Percentiles rank a stretch among this genome's conserved stretches.
These are phyloP conservation scores for Ramalina intermedia DNA, from an alignment of 495 filamentous ascomycete genomes.

Conservation along the genomic window DNA sequence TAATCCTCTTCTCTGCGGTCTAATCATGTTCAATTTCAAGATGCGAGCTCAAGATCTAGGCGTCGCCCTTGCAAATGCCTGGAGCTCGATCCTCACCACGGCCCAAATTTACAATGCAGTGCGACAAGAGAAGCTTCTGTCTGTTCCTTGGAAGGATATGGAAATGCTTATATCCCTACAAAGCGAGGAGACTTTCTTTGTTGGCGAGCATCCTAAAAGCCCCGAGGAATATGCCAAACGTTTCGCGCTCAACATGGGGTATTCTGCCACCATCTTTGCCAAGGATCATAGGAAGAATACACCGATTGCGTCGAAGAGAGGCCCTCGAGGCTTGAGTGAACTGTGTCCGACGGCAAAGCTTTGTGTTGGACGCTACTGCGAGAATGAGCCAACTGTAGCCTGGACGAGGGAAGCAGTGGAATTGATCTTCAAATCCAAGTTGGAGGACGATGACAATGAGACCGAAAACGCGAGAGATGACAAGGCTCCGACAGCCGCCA, in stretches of 20 bases:
- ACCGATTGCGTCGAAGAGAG: conserved; percentile 10
- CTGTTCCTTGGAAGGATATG: conserved; percentile 23
- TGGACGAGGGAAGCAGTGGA: conserved; percentile 18
- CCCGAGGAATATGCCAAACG: conserved; percentile 20
- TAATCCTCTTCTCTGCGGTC: conserved; percentile 22
- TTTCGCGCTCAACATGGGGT: conserved; percentile 24
- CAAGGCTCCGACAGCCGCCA: neutral
- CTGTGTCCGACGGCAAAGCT: conserved; percentile 17
- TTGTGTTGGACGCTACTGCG: conserved; percentile 19
- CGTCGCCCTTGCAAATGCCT: conserved; percentile 20
- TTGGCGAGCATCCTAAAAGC: conserved; percentile 16
- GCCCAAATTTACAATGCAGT: conserved; percentile 26
- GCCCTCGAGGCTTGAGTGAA: conserved; percentile 17
- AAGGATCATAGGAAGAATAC: conserved; percentile 9
- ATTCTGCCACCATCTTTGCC: conserved; percentile 16
- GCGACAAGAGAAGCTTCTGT: conserved; percentile 16
- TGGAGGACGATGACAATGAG: neutral
- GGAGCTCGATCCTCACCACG: conserved; percentile 22
- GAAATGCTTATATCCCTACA: conserved; percentile 15
- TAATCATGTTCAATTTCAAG: conserved; percentile 20
- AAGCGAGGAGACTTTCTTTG: conserved; percentile 17
- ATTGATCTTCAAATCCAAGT: conserved; percentile 16
- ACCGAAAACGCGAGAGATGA: neutral
- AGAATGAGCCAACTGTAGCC: conserved; percentile 11
- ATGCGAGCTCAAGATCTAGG: conserved; percentile 13